These are phyloP conservation scores for Phaeosphaeriaceae sp. DNA, from an alignment of 2,329 filamentous ascomycete genomes.

Conservation along the genomic window DNA sequence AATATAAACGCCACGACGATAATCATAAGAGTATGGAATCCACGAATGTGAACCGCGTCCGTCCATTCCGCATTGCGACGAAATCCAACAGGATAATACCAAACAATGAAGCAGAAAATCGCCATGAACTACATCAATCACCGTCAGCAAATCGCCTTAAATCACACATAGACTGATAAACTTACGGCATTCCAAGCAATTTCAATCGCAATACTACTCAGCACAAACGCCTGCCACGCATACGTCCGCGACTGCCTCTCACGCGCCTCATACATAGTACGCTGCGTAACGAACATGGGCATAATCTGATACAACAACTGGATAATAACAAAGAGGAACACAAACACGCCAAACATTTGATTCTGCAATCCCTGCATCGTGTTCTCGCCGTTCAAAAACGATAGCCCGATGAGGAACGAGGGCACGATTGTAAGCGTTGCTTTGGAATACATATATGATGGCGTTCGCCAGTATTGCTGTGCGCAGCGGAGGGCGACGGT, in stretches of 20 bases:
- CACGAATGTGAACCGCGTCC: conserved; percentile 62
- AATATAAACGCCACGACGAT: conserved; percentile 68
- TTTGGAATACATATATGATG: conserved; percentile 52
- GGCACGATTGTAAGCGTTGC: conserved; percentile 33
- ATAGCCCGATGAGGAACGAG: conserved; percentile 48
- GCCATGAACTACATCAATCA: conserved; percentile 54
- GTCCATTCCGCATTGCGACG: conserved; percentile 70
- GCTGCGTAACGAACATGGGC: conserved; percentile 63
- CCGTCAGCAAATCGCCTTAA: conserved; percentile 43
- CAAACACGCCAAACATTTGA: conserved; percentile 59
- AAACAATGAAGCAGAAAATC: conserved; percentile 61
- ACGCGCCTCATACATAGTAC: conserved; percentile 64
- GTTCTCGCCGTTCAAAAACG: conserved; percentile 48
- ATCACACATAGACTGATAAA: conserved; percentile 48
- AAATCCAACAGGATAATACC: conserved; percentile 69
- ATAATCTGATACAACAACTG: conserved; percentile 55
- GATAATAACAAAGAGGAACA: conserved; percentile 54
- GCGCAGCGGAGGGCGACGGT: conserved; percentile 52
- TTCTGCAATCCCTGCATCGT: conserved; percentile 54
- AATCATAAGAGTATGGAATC: conserved; percentile 71
- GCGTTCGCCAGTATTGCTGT: conserved; percentile 56
- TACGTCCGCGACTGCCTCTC: conserved; percentile 71
- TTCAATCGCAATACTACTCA: conserved; percentile 73
- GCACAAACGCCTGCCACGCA: conserved; percentile 74
- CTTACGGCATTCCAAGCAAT: conserved; percentile 60